These are phyloP conservation scores for Stenocarpella maydis DNA, from an alignment of 2,329 filamentous ascomycete species.

Conservation along the genomic window DNA sequence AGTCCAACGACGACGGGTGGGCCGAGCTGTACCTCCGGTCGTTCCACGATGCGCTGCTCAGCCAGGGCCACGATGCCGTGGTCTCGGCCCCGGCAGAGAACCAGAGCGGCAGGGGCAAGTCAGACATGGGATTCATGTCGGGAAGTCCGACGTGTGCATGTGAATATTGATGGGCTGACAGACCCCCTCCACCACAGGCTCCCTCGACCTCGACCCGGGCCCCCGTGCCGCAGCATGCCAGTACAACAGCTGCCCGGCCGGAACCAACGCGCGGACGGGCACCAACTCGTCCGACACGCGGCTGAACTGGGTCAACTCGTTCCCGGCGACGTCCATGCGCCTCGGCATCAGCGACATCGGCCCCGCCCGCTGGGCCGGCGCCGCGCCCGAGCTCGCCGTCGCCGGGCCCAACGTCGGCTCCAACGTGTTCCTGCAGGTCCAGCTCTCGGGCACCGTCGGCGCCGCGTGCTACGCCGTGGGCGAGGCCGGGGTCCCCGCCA, in stretches of 20 bases:
- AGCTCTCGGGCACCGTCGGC: conserved; percentile 73
- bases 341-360: conserved; percentile 67
- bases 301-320: conserved; percentile 78
- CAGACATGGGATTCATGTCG: background rate
- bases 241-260: conserved; percentile 67
- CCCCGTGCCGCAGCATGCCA: conserved; percentile 62
- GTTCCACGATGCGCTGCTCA: conserved; percentile 63
- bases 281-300: conserved; percentile 63
- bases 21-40: conserved; percentile 72
- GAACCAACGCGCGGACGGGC: conserved; percentile 61
- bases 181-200: conserved; percentile 53
- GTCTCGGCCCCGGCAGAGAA: conserved; percentile 73
- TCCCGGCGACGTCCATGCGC: conserved; percentile 69
- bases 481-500: conserved; percentile 65
- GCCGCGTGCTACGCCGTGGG: conserved; percentile 66
- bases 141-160: background rate
- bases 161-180: background rate
- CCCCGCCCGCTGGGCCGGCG: conserved; percentile 60
- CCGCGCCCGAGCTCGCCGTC: conserved; percentile 68
- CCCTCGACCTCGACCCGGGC: conserved; percentile 56
- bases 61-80: conserved; percentile 66
- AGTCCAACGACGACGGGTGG: conserved; percentile 79
- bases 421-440: conserved; percentile 65
- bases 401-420: conserved; percentile 67
- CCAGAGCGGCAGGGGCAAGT: conserved; percentile 66